phyloP scores from a whole-genome alignment of 75 land plant genomes.

The Picea glauca region DNA sequence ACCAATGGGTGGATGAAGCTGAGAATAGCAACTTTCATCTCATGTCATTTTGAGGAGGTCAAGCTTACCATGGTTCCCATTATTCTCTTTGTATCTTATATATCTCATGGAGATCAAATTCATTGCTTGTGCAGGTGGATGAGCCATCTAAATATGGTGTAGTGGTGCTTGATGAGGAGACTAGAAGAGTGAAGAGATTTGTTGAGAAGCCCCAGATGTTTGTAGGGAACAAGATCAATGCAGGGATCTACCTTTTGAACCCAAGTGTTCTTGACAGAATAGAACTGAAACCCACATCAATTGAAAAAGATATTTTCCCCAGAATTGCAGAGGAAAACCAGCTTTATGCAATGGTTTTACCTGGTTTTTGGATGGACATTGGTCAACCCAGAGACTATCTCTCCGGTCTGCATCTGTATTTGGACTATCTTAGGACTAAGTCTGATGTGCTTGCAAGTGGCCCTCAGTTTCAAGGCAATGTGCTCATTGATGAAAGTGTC shows the following conservation, averaged over 20 bases:
- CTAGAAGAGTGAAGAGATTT: slow-evolving; percentile 37
- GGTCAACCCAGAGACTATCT: slow-evolving; percentile 46
- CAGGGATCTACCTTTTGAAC: slow-evolving; percentile 41
- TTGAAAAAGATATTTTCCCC: slow-evolving; percentile 48
- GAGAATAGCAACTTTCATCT: not conserved
- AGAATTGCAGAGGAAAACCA: slow-evolving; percentile 27
- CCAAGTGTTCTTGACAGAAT: slow-evolving; percentile 34
- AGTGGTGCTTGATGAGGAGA: slow-evolving; percentile 41
- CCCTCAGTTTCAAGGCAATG: slow-evolving; percentile 24
- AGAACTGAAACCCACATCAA: slow-evolving; percentile 40
- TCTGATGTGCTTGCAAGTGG: slow-evolving; percentile 24
- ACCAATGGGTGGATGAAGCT: not conserved
- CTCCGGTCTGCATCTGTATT: slow-evolving; percentile 27
- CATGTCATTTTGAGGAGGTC: not conserved
- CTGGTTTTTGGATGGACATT: slow-evolving; percentile 53
- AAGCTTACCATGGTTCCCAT: not conserved
- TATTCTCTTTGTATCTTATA: not conserved
- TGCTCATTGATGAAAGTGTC: slow-evolving; percentile 34
- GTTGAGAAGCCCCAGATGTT: slow-evolving; percentile 50
- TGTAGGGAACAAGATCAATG: slow-evolving; percentile 52
- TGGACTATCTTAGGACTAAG: slow-evolving; percentile 33
- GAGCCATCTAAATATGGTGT: slow-evolving; percentile 57
- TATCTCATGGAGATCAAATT: not conserved
- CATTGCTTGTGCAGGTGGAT: slow-evolving; percentile 22
- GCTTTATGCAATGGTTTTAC: slow-evolving; percentile 44